Evolutionary conservation across 176 grass and related monocot genomes (phyloP).

Genomic region (Oryza rufipogon): DNA sequence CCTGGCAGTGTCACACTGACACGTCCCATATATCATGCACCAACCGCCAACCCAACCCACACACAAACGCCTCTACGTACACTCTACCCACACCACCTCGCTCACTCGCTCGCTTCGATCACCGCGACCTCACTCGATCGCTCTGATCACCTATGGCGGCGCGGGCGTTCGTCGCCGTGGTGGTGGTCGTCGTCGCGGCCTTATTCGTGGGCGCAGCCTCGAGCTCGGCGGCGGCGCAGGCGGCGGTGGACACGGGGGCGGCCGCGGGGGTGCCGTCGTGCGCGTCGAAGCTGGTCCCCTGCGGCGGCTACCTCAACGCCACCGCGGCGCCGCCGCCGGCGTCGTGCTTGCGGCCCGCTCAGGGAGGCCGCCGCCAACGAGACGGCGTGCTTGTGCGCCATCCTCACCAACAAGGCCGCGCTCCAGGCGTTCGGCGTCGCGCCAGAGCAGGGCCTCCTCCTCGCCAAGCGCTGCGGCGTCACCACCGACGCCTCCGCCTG

Average conservation of each 20-base stretch:
- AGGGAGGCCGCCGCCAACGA: slow-evolving; percentile 62
- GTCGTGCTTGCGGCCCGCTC: slow-evolving; percentile 71
- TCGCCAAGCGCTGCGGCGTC: slow-evolving; percentile 69
- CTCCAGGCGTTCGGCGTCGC: slow-evolving; percentile 55
- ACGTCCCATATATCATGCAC: too few relatives aligned
- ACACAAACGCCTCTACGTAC: too few relatives aligned
- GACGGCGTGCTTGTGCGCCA: slow-evolving; percentile 64
- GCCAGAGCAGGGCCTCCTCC: slow-evolving; percentile 50
- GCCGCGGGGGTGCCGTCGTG: slow-evolving; percentile 43
- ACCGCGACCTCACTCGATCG: too few relatives aligned
- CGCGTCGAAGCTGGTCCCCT: slow-evolving; percentile 55
- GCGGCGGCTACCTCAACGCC: slow-evolving; percentile 66
- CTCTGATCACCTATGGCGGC: too few relatives aligned
- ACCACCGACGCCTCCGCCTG: slow-evolving; percentile 54
- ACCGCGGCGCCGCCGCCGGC: slow-evolving; percentile 51
- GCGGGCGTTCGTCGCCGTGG: too few relatives aligned
- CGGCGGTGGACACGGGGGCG: not conserved
- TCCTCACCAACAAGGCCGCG: slow-evolving; percentile 62
- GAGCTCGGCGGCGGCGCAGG: not conserved
- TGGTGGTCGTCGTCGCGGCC: not conserved
- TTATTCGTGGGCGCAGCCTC: not conserved
- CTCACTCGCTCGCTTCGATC: too few relatives aligned
- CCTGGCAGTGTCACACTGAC: not conserved
- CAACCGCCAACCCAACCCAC: too few relatives aligned
- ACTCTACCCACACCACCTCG: too few relatives aligned